A percentile compares a stretch with the other conserved stretches of the same genome.
Conservation (phyloP, 2,329 filamentous ascomycete species). For the Blastomyces silverae region DNA sequence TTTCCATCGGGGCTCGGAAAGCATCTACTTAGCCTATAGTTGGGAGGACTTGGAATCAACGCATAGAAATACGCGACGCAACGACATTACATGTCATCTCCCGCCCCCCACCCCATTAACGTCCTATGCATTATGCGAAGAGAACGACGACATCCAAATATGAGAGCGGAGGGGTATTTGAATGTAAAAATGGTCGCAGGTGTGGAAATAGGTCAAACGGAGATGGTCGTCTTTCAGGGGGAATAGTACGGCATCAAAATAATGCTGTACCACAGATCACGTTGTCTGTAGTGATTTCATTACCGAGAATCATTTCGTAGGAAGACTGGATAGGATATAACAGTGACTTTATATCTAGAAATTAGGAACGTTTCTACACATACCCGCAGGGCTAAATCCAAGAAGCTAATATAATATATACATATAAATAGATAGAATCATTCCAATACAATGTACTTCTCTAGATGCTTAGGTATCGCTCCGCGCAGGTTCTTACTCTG, state of each 20-base stretch:
- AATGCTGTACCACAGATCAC: background rate
- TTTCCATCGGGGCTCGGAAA: background rate
- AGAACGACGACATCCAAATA: too few relatives aligned
- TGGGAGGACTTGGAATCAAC: background rate
- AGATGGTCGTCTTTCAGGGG: background rate
- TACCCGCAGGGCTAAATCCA: background rate
- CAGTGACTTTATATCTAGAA: background rate
- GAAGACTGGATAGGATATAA: background rate
- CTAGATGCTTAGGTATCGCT: conserved; percentile 74
- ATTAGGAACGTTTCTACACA: background rate
- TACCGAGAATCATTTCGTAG: background rate
- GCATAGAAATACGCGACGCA: too few relatives aligned
- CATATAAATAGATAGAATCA: conserved; percentile 35
- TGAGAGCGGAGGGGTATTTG: too few relatives aligned
- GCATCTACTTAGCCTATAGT: background rate
- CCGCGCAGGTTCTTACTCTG: conserved; percentile 73
- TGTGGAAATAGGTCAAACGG: background rate
- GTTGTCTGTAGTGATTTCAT: background rate
- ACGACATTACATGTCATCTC: too few relatives aligned
- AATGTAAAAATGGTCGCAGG: too few relatives aligned
- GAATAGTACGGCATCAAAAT: too few relatives aligned
- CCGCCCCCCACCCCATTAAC: too few relatives aligned
- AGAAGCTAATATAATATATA: conserved; percentile 2
- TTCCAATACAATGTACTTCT: conserved; percentile 90
- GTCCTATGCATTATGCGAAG: too few relatives aligned